Base-by-base conservation (phyloP, 164 flowering plant genomes). In the Echeveria elegans region DNA sequence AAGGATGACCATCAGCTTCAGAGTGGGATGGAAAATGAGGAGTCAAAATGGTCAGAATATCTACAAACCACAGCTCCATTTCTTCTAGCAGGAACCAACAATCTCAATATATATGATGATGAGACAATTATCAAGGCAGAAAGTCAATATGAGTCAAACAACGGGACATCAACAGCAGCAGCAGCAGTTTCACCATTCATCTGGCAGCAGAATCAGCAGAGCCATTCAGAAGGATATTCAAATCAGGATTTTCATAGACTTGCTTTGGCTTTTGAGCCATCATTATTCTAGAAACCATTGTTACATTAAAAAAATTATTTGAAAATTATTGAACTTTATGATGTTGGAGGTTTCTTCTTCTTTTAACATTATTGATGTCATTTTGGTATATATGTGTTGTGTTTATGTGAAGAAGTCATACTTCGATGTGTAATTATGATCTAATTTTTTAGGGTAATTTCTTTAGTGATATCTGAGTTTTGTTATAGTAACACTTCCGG, bases 231-330 rank as follows among this genome's bases (percentile, higher is more conserved):
- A 4, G 61, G 32, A 56, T 56, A 56, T 28, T 56, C 61, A 26
- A 56, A 56, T 18, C 61, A 28, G 61, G 61, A 56, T 28, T 56
- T 56, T 28, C 61, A 56, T 56, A 56, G 61, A 56, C 61, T 56
- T 28, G 32, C 61, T 14, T 15, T 56, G 61, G 32, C 61, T 28
- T 56, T 56, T 56, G 61, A 56, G 32, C 61, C 61, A 56, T 56
- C 61, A 26, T 56, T 56, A 26, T 56, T 56, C 32, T 56, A 56
- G 61, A n/a, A n/a, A n/a, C 19, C 61, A 56, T 56, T 16, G 31
- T 26, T 56, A 56, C 32, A 56, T 52, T 7, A 52, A 23, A 45
- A 45, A 9, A 10, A 14, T 45, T 14, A 11, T 0, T 19, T 48
- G 5, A 28, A 56, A 26, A 56, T 53, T 28, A 52, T 23, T 23